Evolutionary conservation across 768 basidiomycete species (phyloP).

Genomic region (Chalciporus sphaerocephalus): DNA sequence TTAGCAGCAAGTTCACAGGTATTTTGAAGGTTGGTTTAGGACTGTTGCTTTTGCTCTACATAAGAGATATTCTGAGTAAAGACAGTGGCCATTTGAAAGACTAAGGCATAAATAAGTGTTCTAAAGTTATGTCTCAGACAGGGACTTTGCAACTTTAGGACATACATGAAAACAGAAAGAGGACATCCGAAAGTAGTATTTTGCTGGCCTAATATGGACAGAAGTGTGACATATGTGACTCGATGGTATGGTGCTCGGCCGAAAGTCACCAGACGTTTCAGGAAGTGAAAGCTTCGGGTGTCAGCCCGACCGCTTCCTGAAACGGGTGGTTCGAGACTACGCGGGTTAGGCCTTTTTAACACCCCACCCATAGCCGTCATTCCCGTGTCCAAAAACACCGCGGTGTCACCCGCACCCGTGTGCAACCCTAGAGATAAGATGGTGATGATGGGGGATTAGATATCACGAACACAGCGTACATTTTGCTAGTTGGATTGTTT

Average conservation of each 20-base stretch:
- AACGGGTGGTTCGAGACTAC: too few relatives aligned
- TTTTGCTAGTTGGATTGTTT: background rate
- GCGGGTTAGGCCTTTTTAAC: too few relatives aligned
- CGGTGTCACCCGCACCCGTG: too few relatives aligned
- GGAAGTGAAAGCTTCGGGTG: background rate
- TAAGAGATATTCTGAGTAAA: constrained; percentile 1
- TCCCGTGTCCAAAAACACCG: too few relatives aligned
- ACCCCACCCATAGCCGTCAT: too few relatives aligned
- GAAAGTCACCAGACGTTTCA: constrained; percentile 5
- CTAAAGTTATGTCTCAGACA: background rate
- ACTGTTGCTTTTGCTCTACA: constrained; percentile 1
- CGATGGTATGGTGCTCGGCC: background rate
- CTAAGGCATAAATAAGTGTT: background rate
- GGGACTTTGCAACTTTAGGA: background rate
- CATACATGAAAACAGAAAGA: background rate
- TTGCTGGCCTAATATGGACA: background rate
- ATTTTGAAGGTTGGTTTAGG: background rate
- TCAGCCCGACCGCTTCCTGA: too few relatives aligned
- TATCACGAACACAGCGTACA: constrained; percentile 2
- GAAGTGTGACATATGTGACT: constrained; percentile 3
- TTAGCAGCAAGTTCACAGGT: background rate
- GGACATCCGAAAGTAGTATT: background rate
- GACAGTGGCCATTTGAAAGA: constrained; percentile 5
- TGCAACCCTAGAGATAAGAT: constrained; percentile 82
- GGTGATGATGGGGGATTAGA: constrained; percentile 44